Evolutionary conservation across 1,284 basidiomycete genomes (phyloP).

Genomic region (Ustilago hordei): DNA sequence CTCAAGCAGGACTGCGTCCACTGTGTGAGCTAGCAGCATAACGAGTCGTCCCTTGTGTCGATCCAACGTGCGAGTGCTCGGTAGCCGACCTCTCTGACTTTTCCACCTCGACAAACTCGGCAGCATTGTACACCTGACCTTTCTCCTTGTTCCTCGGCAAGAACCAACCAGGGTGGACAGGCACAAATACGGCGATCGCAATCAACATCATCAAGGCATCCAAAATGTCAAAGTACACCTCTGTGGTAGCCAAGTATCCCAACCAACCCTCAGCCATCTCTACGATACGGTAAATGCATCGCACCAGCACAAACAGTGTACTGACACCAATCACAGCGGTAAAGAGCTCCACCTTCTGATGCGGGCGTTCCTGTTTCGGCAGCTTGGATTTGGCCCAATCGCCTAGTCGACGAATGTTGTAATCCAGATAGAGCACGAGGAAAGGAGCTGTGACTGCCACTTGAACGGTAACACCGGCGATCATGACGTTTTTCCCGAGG

Average conservation of each 20-base stretch:
- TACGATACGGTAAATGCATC: conserved; percentile 54
- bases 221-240: conserved; percentile 42
- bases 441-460: conserved; percentile 49
- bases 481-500: conserved; percentile 38
- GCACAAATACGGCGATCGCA: conserved; percentile 45
- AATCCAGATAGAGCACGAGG: conserved; percentile 41
- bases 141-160: conserved; percentile 27
- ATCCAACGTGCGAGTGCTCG: conserved; percentile 1
- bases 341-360: conserved; percentile 35
- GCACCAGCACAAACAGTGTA: conserved; percentile 40
- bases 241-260: conserved; percentile 38
- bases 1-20: conserved; percentile 22
- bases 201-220: conserved; percentile 48
- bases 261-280: conserved; percentile 52
- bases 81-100: conserved; percentile 14
- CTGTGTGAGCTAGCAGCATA: conserved; percentile 13
- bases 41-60: background rate
- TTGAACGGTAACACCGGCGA: conserved; percentile 47
- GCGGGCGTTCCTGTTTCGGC: conserved; percentile 16
- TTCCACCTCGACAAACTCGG: conserved; percentile 15
- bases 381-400: conserved; percentile 28
- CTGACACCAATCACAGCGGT: conserved; percentile 34
- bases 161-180: conserved; percentile 38
- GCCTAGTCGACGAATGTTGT: conserved; percentile 41
- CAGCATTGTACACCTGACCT: conserved; percentile 26